Evolutionary conservation across 257 asterid species (phyloP).

Genomic region (Gentiana straminea): DNA sequence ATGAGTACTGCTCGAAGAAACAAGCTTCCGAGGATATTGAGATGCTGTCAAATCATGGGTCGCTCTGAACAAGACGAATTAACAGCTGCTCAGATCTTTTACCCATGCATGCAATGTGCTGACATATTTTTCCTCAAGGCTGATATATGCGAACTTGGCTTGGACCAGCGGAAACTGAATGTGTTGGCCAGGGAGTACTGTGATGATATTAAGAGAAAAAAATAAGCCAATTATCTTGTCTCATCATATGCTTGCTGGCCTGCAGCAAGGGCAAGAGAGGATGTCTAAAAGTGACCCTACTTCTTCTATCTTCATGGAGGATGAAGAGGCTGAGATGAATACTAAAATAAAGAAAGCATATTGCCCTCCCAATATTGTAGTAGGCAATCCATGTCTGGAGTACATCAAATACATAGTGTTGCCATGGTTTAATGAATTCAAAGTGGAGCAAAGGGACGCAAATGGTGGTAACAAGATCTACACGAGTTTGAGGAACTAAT

Average conservation of each 20-base stretch:
- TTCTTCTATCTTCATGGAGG: constrained; percentile 82
- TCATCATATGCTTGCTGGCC: constrained; percentile 80
- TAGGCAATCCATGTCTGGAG: constrained; percentile 75
- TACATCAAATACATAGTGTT: constrained; percentile 58
- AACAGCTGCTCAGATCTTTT: constrained; percentile 75
- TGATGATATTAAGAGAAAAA: constrained; percentile 74
- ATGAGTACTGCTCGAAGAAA: constrained; percentile 71
- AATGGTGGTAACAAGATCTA: constrained; percentile 65
- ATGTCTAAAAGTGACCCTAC: constrained; percentile 86
- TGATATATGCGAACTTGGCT: constrained; percentile 81
- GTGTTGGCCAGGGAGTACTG: constrained; percentile 91
- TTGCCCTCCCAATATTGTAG: constrained; percentile 69
- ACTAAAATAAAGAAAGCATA: constrained; percentile 71
- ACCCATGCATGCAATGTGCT: constrained; percentile 96
- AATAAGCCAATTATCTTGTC: constrained; percentile 83
- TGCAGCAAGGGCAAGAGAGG: constrained; percentile 82
- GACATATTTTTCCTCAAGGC: constrained; percentile 86
- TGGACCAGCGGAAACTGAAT: constrained; percentile 86
- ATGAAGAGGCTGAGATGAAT: constrained; percentile 87
- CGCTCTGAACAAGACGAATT: constrained; percentile 76
- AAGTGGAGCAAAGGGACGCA: constrained; percentile 54
- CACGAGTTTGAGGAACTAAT: constrained; percentile 48
- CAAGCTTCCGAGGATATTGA: constrained; percentile 60
- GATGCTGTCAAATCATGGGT: constrained; percentile 88
- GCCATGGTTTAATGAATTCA: constrained; percentile 78